Evolutionary conservation across 192 early-diverging fungal species (phyloP), one percentile per base, ranked within the genome.

Genomic region (Linnemannia exigua): DNA sequence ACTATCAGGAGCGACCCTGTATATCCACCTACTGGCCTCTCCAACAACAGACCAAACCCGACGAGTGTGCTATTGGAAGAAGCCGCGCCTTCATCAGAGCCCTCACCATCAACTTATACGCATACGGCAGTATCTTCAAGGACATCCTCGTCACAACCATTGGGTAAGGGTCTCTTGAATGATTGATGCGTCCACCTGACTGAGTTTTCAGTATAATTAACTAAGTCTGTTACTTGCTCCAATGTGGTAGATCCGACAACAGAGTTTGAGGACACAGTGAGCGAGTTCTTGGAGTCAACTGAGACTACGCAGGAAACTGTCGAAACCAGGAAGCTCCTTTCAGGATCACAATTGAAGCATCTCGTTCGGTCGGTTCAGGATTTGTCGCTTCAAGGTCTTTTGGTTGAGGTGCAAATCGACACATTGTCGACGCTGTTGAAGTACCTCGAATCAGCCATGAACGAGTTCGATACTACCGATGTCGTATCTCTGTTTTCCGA

Each of bases 391-490:
- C 52, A 58, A 19, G 54, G 51, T 25, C 33, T 72, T 5, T 37
- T 79, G 16, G 33, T 35, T 19, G 70, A 79, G 2, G 69, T 79
- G 16, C 69, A 72, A 17, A 58, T 79, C 11, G 77, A 79, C 51
- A 79, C 70, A 37, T 33, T 72, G 28, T 47, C 77, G 17, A 33
- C 70, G 25, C 54, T 79, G 14, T 31, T 79, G 7, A 50, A 54
- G 44, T 81, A 81, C n/a, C 67, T 81, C 66, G 73, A 81, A 16
- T 47, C 61, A 1, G 17, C 72, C 0, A 73, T 74, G 47, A 70
- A n/a, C 19, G 67, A 75, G n/a, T 73, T 80, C 31, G 78, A 73
- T 11, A 4, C 76, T 14, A 44, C 41, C 20, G 25, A 52, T 16
- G 28, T 22, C n/a, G 31, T 63, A 12, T 63, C 58, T 25, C 51